phyloP scores from a whole-genome alignment of 306 rosid genomes.

The Lagenaria siceraria region DNA sequence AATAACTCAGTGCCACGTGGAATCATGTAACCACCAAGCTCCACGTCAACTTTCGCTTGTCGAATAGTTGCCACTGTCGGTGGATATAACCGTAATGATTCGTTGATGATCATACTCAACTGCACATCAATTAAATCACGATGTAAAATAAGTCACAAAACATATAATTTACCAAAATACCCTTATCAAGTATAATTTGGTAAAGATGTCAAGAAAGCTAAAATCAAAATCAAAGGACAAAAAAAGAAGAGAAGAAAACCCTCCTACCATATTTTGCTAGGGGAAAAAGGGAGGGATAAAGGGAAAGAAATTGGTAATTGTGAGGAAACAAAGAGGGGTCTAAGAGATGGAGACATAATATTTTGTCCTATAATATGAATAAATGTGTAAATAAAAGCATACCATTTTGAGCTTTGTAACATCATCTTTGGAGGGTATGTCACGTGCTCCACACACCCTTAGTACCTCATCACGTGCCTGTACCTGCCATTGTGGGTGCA shows the following conservation, averaged over 20 bases:
- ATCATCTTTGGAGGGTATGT: conserved; percentile 66
- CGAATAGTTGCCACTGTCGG: conserved; percentile 75
- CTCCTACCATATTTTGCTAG: background rate
- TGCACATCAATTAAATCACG: conserved; percentile 27
- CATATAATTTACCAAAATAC: background rate
- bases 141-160: background rate
- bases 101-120: conserved; percentile 75
- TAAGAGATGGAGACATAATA: background rate
- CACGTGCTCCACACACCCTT: conserved; percentile 81
- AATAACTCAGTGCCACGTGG: conserved; percentile 79
- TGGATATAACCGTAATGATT: conserved; percentile 68
- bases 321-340: conserved; percentile 17
- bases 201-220: too few species aligned
- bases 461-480: conserved; percentile 90
- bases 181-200: too few species aligned
- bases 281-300: background rate
- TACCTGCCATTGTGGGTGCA: conserved; percentile 95
- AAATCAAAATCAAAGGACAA: background rate
- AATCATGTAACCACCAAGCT: conserved; percentile 55
- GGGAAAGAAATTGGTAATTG: conserved; percentile 19
- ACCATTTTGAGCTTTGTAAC: conserved; percentile 88
- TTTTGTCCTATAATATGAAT: background rate
- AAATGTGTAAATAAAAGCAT: background rate
- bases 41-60: conserved; percentile 58
- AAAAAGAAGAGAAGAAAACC: background rate